These are phyloP conservation scores for Teunomyces atbi DNA, from an alignment of 805 yeast genomes.

Conservation along the genomic window DNA sequence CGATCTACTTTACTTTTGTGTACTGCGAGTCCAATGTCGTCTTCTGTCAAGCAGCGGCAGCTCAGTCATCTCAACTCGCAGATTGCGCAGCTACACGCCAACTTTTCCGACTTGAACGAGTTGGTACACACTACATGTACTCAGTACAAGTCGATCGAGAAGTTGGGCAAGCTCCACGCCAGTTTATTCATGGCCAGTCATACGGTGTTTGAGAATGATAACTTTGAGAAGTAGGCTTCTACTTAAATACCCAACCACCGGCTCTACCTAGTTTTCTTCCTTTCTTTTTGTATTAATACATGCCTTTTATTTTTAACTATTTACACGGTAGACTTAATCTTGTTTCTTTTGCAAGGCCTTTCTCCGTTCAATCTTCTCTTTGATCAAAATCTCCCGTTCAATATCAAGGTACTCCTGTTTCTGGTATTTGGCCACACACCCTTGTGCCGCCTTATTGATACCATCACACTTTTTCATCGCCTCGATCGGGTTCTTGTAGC, in stretches of 20 bases:
- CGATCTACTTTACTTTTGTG: not conserved
- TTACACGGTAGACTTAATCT: constrained; percentile 1
- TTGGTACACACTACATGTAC: constrained; percentile 48
- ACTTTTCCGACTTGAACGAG: constrained; percentile 51
- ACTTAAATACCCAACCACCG: not conserved
- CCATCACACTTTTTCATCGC: constrained; percentile 65
- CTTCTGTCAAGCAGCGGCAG: constrained; percentile 38
- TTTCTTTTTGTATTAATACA: not conserved
- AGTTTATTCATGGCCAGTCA: constrained; percentile 47
- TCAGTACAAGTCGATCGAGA: constrained; percentile 52
- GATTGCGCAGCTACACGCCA: constrained; percentile 56
- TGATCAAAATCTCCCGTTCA: constrained; percentile 63
- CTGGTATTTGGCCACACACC: constrained; percentile 63
- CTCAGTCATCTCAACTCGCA: constrained; percentile 51
- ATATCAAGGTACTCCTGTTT: constrained; percentile 62
- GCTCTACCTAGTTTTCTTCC: no score
- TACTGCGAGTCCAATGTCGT: constrained; percentile 4
- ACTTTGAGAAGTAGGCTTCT: constrained; percentile 14
- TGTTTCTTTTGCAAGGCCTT: constrained; percentile 15
- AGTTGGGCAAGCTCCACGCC: constrained; percentile 58
- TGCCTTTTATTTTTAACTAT: not conserved
- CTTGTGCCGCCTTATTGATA: constrained; percentile 56
- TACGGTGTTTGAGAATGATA: constrained; percentile 39
- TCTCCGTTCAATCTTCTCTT: constrained; percentile 49
- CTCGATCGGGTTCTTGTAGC: constrained; percentile 53